Evolutionary conservation across 129 eudicot genomes (phyloP), one percentile per base, ranked within the genome.

Genomic region (Cynara cardunculus): DNA sequence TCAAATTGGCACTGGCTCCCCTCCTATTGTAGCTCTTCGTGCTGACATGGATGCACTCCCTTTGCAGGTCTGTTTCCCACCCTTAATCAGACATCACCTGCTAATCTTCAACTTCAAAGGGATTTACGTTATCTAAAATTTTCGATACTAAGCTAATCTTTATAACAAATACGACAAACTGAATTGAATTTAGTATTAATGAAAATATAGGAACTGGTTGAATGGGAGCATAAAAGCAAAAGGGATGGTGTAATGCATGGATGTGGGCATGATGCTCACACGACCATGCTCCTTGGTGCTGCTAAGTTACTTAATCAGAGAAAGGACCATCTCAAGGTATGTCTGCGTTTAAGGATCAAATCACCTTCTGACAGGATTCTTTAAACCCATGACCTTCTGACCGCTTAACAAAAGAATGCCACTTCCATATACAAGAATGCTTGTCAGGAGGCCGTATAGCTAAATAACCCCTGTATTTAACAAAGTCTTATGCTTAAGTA

Each of bases 21-120:
- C 88, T 24, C 98, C 95, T 26, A 76, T 91, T 83, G 97, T 94
- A 65, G 98, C 98, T 65, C 84, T 91, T 27, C 87, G 97, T 62
- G 98, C 96, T 64, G 97, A 94, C 41, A 94, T 91, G 95, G 98
- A 94, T 81, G 97, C 97, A 78, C 93, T 91, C 9, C 97, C 97
- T 41, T 27, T 94, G 87, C 97, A 94, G 93, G 95, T 94, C 25
- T 46, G 2, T 21, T 26, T 3, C 31, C 14, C 19, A 2, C n/a
- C 8, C 25, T 8, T 19, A 34, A 7, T 34, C 39, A 28, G 11
- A 35, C 41, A 35, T 28, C 34, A 4, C 32, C 79, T 26, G 75
- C 69, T 73, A 49, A 27, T 24, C 16, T n/a, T 11, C 61, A 46
- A 31, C 27, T 1, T 11, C 19, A 8, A 32, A 18, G 39, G 39